These are phyloP conservation scores for Trypanosoma scelopori DNA, from an alignment of 208 protist species.

Conservation along the genomic window DNA sequence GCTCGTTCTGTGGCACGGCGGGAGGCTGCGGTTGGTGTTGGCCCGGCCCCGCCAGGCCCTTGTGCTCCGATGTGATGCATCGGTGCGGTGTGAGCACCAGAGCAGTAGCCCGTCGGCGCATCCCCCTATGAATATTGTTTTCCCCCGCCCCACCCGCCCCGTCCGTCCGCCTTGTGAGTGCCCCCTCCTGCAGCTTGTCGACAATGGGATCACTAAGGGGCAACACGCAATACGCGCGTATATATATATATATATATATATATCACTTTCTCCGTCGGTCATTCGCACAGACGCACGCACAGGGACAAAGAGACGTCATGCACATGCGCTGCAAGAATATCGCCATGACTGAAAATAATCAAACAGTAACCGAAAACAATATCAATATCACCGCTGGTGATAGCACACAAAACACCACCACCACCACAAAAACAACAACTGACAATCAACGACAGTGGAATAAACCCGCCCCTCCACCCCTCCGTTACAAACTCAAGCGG, in stretches of 20 bases:
- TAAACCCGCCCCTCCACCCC: too few relatives aligned
- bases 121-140: neutral
- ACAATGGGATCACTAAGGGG: neutral
- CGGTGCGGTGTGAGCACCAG: constrained; percentile 14
- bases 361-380: too few relatives aligned
- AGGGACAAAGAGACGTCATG: neutral
- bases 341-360: too few relatives aligned
- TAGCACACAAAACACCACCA: too few relatives aligned
- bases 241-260: constrained; percentile 7
- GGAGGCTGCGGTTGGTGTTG: constrained; percentile 54
- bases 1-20: constrained; percentile 76
- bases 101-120: constrained; percentile 23
- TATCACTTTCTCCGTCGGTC: neutral
- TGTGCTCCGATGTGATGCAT: constrained; percentile 54
- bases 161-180: too few relatives aligned
- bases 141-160: too few relatives aligned
- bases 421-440: too few relatives aligned
- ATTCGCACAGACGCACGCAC: too few relatives aligned
- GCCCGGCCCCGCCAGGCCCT: constrained; percentile 39
- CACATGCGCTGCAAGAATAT: too few relatives aligned
- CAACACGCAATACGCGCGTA: neutral
- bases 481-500: too few relatives aligned
- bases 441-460: too few relatives aligned
- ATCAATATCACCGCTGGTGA: too few relatives aligned
- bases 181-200: neutral